Evolutionary conservation across 2,329 filamentous ascomycete genomes (phyloP), one percentile per base, ranked within the genome.

Genomic region (Neonectria ditissima): DNA sequence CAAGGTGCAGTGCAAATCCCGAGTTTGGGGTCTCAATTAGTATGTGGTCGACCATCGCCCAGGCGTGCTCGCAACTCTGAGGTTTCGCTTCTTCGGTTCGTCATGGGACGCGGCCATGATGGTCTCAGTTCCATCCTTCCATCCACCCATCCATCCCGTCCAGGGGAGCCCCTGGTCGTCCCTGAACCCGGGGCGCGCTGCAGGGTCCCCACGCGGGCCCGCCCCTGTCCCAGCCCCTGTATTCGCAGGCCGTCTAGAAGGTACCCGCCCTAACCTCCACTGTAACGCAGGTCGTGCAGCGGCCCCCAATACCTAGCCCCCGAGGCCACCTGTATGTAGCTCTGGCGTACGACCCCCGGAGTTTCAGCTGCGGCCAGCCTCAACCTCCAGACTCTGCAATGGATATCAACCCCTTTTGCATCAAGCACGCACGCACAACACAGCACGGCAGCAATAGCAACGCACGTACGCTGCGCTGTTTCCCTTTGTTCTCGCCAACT

Each of bases 341-440:
- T 54, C 48, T 48, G 55, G 51, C 47, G n/a, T n/a, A 28, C 44
- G 22, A 8, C 14, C 47, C 47, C 47, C 4, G 47, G 47, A 26
- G 60, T 63, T 63, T 58, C 55, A 63, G 54, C 50, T 54, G 32
- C 44, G 24, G 47, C 51, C 55, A 63, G 55, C 60, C 60, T 63
- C 60, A 58, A 58, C 30, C 48, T 62, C 53, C 34, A 45, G 59
- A 45, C 34, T 37, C 14, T 11, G 18, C 41, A 13, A 14, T 18
- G 37, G 37, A 50, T 50, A 47, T 26, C 28, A 41, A 48, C 59
- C 54, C 59, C 59, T 34, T 48, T 62, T 57, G 53, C 53, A 56
- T 47, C 48, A 43, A 47, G 44, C 30, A 32, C 30, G 30, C 44
- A 47, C 37, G 30, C 44, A 47, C 37, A 32, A 32, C 30, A 32